Evolutionary conservation across 1,284 basidiomycete species (phyloP).

Genomic region (Ganoderma lingzhi): DNA sequence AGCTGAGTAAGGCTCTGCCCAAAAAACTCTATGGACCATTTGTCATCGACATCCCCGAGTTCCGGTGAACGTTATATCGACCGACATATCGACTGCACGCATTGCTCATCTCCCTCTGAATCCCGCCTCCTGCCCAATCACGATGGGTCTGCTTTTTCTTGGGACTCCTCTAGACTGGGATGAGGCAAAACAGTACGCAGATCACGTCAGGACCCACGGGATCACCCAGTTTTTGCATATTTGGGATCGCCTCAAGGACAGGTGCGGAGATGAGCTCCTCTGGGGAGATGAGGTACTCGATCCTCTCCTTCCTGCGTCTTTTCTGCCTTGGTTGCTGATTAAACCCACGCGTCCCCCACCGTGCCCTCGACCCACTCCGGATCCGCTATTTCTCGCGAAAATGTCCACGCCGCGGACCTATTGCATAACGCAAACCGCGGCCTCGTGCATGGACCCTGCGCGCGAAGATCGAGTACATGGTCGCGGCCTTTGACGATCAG

Average conservation of each 20-base stretch:
- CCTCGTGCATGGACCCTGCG: conserved; percentile 14
- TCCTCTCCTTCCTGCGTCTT: conserved; percentile 15
- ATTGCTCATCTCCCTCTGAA: conserved; percentile 4
- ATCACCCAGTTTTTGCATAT: conserved; percentile 95
- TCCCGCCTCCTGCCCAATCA: conserved; percentile 7
- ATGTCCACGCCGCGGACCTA: background rate
- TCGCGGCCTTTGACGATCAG: conserved; percentile 86
- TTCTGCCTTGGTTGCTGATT: conserved; percentile 10
- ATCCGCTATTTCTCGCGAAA: background rate
- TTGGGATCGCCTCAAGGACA: conserved; percentile 92
- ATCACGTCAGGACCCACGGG: conserved; percentile 93
- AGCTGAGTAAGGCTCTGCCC: conserved; percentile 36
- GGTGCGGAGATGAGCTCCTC: conserved; percentile 92
- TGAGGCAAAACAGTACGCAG: conserved; percentile 87
- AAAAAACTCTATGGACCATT: conserved; percentile 16
- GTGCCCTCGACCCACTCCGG: conserved; percentile 10
- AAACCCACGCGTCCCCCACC: conserved; percentile 21
- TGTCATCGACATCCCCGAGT: conserved; percentile 33
- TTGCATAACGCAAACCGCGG: conserved; percentile 4
- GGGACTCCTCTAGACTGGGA: conserved; percentile 96
- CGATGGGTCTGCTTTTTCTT: conserved; percentile 94
- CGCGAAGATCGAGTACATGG: conserved; percentile 93
- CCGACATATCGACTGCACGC: conserved; percentile 12
- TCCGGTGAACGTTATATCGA: conserved; percentile 27
- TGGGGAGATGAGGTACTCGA: conserved; percentile 95